A percentile compares a stretch with the other conserved stretches of the same genome.
Evolutionary conservation across 257 asterid species (phyloP).

Genomic region (Nicotiana benthamiana): DNA sequence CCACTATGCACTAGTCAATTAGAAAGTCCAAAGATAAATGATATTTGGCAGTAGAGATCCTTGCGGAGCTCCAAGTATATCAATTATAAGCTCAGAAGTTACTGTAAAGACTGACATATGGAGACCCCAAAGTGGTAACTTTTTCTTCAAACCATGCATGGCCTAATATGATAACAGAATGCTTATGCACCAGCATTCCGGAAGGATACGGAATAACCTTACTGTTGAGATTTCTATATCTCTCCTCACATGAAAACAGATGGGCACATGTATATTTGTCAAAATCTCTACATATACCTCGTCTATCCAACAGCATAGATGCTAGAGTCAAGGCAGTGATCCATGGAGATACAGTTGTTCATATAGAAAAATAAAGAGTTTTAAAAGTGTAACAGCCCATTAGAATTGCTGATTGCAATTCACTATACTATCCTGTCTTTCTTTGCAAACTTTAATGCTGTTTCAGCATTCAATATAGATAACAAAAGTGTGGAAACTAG

Average conservation of each 20-base stretch:
- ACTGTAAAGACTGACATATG: neutral
- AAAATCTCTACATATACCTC: neutral
- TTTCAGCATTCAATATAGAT: constrained; percentile 3
- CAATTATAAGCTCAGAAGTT: neutral
- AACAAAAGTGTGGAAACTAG: neutral
- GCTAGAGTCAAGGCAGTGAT: neutral
- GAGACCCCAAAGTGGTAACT: neutral
- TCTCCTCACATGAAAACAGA: neutral
- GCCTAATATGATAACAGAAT: neutral
- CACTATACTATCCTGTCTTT: neutral
- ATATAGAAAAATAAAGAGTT: neutral
- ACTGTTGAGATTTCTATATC: neutral
- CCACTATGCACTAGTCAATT: neutral
- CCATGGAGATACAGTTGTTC: neutral
- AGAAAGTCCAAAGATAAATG: neutral
- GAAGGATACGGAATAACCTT: neutral
- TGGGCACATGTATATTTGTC: neutral
- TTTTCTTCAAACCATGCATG: neutral
- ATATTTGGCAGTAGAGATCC: neutral
- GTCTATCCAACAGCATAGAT: neutral
- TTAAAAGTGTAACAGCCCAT: neutral
- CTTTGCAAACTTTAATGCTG: neutral
- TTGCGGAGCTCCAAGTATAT: neutral
- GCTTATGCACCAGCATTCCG: neutral
- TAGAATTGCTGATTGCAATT: neutral